These are phyloP conservation scores for Corymbia citriodora DNA, from an alignment of 441 rosid genomes.

Conservation along the genomic window DNA sequence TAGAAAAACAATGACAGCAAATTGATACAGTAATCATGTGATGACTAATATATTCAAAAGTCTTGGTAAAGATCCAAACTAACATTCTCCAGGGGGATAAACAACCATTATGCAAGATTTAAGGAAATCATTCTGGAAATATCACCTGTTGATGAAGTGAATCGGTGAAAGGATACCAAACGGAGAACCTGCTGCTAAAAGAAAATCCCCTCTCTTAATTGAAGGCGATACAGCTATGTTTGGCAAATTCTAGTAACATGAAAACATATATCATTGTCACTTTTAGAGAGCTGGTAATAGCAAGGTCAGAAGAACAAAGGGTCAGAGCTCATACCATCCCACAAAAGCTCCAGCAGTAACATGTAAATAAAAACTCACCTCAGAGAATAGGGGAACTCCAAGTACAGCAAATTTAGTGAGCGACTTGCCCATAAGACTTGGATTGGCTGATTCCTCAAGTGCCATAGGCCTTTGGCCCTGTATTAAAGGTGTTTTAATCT, in stretches of 20 bases:
- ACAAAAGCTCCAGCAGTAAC: neutral
- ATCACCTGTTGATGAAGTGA: conserved; percentile 89
- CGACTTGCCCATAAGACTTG: conserved; percentile 46
- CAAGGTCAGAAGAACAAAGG: neutral
- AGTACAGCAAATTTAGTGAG: conserved; percentile 79
- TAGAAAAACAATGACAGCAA: neutral
- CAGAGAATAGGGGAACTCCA: conserved; percentile 41
- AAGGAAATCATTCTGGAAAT: neutral
- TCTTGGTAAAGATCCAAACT: neutral
- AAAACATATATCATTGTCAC: conserved; percentile 10
- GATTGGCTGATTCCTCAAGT: conserved; percentile 33
- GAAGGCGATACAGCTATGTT: conserved; percentile 28
- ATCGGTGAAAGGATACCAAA: conserved; percentile 84
- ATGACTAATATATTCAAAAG: neutral
- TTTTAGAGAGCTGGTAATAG: neutral
- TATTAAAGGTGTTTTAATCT: conserved; percentile 24
- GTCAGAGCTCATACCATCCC: neutral
- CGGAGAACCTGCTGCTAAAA: conserved; percentile 91
- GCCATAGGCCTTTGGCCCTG: conserved; percentile 23
- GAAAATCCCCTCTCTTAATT: conserved; percentile 56
- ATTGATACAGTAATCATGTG: neutral
- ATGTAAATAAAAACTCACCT: conserved; percentile 31
- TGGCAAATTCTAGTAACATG: conserved; percentile 49
- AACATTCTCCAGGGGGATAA: neutral
- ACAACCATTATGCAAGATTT: conserved; percentile 1